A percentile compares a stretch with the other conserved stretches of the same genome.
Evolutionary conservation across 2,329 filamentous ascomycete species (phyloP).

Genomic region (Dothideomycetes sp.): DNA sequence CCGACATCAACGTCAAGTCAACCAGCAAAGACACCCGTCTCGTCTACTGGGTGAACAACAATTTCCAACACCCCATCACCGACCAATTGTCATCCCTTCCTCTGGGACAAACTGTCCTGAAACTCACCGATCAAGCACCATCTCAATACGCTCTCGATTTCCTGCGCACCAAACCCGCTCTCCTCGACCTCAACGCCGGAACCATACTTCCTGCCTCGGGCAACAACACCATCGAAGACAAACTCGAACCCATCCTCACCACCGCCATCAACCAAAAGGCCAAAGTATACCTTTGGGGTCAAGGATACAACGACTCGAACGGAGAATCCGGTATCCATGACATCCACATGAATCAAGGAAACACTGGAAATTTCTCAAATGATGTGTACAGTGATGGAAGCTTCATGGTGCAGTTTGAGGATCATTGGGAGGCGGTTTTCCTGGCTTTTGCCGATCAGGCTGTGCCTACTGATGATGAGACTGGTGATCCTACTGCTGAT

Average conservation of each 20-base stretch:
- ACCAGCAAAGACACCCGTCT: conserved; percentile 23
- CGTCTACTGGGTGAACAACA: conserved; percentile 27
- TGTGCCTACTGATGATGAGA: conserved; percentile 28
- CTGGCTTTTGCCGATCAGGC: conserved; percentile 32
- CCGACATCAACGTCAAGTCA: conserved; percentile 29
- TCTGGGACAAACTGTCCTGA: conserved; percentile 22
- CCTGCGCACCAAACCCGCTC: conserved; percentile 16
- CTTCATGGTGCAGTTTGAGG: conserved; percentile 28
- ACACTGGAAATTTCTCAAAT: conserved; percentile 26
- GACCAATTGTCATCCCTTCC: conserved; percentile 18
- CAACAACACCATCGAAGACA: conserved; percentile 27
- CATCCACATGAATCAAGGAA: conserved; percentile 36
- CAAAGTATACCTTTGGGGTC: conserved; percentile 31
- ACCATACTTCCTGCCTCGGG: conserved; percentile 16
- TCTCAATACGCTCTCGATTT: conserved; percentile 19
- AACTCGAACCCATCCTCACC: conserved; percentile 28
- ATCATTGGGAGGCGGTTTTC: conserved; percentile 34
- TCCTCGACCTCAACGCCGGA: conserved; percentile 16
- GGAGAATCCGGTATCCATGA: conserved; percentile 31
- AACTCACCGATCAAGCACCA: conserved; percentile 12
- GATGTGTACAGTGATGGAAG: conserved; percentile 31
- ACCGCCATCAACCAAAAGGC: conserved; percentile 29
- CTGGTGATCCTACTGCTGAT: conserved; percentile 13
- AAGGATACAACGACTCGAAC: conserved; percentile 17
- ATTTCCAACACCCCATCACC: conserved; percentile 24